phyloP scores from a whole-genome alignment of 257 asterid species.

The Mitragyna speciosa region DNA sequence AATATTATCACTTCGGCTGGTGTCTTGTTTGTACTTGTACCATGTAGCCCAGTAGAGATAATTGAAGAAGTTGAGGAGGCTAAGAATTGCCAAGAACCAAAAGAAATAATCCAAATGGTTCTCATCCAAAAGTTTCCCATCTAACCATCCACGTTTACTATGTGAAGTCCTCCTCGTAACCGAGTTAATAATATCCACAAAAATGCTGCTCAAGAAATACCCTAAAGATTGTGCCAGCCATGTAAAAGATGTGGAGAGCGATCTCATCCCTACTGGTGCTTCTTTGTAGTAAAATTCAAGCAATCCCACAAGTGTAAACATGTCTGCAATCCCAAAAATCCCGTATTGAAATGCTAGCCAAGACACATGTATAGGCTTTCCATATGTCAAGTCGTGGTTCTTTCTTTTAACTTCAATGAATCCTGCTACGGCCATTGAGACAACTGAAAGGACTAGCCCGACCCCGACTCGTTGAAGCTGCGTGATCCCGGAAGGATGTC shows the following conservation, averaged over 20 bases:
- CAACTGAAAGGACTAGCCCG: conserved; percentile 62
- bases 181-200: conserved; percentile 57
- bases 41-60: conserved; percentile 67
- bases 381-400: conserved; percentile 38
- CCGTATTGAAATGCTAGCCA: conserved; percentile 71
- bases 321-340: conserved; percentile 76
- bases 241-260: conserved; percentile 71
- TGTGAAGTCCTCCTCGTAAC: conserved; percentile 42
- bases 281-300: conserved; percentile 78
- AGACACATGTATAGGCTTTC: conserved; percentile 52
- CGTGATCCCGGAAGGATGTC: conserved; percentile 63
- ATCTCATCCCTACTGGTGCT: conserved; percentile 78
- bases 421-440: conserved; percentile 67
- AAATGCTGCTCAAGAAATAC: conserved; percentile 62
- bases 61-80: conserved; percentile 59
- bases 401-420: conserved; percentile 57
- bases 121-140: conserved; percentile 53
- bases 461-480: conserved; percentile 76
- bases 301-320: conserved; percentile 78
- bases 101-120: conserved; percentile 56
- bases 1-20: neutral
- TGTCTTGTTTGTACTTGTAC: conserved; percentile 59
- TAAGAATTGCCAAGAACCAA: conserved; percentile 80
- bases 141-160: conserved; percentile 62
- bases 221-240: conserved; percentile 67